Evolutionary conservation across 257 asterid genomes (phyloP).

Genomic region (Voacanga thouarsii): DNA sequence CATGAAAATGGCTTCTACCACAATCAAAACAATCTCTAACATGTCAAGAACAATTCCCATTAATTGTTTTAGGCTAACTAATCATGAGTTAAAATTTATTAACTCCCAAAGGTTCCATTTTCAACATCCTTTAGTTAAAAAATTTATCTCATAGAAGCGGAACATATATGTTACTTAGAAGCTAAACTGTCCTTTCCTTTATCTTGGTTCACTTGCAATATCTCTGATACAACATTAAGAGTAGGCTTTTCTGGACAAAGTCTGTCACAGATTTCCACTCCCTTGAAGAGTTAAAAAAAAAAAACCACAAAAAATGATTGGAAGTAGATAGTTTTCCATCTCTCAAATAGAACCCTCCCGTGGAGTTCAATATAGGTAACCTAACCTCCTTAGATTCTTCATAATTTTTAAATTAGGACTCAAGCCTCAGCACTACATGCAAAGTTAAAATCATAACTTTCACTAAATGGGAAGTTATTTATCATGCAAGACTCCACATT

Average conservation of each 20-base stretch:
- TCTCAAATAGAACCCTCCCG: neutral
- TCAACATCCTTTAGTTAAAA: too few species aligned
- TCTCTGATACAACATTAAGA: neutral
- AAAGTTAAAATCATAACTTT: too few species aligned
- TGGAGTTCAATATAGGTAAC: neutral
- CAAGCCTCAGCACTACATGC: too few species aligned
- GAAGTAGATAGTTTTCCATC: neutral
- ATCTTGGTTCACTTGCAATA: too few species aligned
- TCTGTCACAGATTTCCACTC: neutral
- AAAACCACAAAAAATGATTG: neutral
- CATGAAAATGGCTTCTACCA: too few species aligned
- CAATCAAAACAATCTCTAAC: too few species aligned
- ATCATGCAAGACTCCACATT: too few species aligned
- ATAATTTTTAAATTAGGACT: neutral
- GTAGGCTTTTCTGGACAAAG: neutral
- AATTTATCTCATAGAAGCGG: neutral
- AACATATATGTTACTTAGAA: neutral
- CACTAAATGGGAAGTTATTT: too few species aligned
- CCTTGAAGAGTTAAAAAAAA: neutral
- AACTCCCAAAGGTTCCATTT: too few species aligned
- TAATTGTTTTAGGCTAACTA: too few species aligned
- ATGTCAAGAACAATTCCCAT: too few species aligned
- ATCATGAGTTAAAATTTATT: too few species aligned
- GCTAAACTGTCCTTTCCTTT: neutral
- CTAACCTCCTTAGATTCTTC: neutral